Base-by-base conservation (phyloP, 768 basidiomycete species). In the Suillus bovinus region DNA sequence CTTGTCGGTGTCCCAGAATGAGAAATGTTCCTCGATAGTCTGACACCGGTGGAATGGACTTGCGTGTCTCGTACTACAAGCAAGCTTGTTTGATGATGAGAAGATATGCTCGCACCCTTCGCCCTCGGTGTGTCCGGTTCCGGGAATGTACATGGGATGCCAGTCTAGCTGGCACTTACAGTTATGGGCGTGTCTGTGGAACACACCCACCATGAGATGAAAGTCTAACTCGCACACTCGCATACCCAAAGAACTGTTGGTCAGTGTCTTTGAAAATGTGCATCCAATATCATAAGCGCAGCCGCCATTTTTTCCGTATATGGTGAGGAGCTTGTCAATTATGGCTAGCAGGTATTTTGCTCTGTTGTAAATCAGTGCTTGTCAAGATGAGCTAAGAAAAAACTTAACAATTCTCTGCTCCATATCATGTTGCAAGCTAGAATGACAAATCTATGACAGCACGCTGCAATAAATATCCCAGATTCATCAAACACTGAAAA, bases 211-310 rank as follows among this genome's bases (percentile, higher is more conserved):
- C 31, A 61, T 56, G 29, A 61, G 34, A 16, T 7, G 27, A 4
- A 67, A 16, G 33, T 42, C 7, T 14, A 41, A 42, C 22, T 61
- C 50, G 17, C 31, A 6, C 5, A 63, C 60, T 7, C 53, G 33
- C 3, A 52, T 54, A 13, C 66, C 66, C 11, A 72, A 57, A 16
- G 58, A 60, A 38, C 68, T 68, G 7, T 29, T 56, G 5, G 42
- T 20, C 8, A 70, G n/a, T 1, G 68, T 72, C n/a, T 60, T 63
- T 4, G 53, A 27, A 54, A 71, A 69, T 0, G 58, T 63, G 6
- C 42, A 44, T 22, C 42, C n/a, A 11, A 44, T 44, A 7, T 44
- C 42, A 22, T 46, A 46, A 2, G 63, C 70, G 8, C 67, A 20
- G 5, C 36, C 55, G 41, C 66, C 50, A n/a, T 68, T 42, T 4